Base-by-base conservation (phyloP, 179 eudicot genomes). In the Dionaea muscipula region DNA sequence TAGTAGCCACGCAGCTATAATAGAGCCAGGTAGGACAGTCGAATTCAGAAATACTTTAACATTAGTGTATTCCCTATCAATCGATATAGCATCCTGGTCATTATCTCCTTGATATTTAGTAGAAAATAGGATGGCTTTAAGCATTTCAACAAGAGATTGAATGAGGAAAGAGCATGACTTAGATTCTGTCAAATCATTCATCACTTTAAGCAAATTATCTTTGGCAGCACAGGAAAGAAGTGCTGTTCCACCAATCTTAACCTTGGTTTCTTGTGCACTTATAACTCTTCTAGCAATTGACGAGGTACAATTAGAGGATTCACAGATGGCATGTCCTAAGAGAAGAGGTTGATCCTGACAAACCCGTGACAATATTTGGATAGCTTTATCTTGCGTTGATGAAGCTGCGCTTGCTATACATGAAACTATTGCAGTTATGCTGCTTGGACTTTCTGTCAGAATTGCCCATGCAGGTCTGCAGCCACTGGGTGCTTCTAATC, bases 111-210 rank as follows among this genome's bases (percentile, higher is more conserved):
- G 68, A 9, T 80, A 80, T 38, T 67, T 81, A 41, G 67, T 68
- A 58, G 68, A 56, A 47, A 56, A 56, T 25, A 57, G 78, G 46
- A 67, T 49, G 57, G 74, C 62, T 60, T 58, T 75, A 40, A 89
- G 80, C 81, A 93, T 93, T 68, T 73, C 85, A 58, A 85, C 90
- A 62, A 93, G 87, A 69, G 95, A 83, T 66, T 70, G 89, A 62
- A 89, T 83, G 61, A 93, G 82, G 65, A 68, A 66, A 17, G 72
- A 52, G 55, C 75, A 66, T 15, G 78, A 61, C 25, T 63, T 68
- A 20, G 86, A 81, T 41, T 67, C 79, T 61, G 70, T 72, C 55
- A 89, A 67, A 62, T 89, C 87, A 63, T 85, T 87, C 60, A 79
- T 64, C 43, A 83, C 72, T 65, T 74, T 81, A 53, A 70, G 84